Base-by-base conservation (phyloP, 345 rosid species). In the Isatis tinctoria region DNA sequence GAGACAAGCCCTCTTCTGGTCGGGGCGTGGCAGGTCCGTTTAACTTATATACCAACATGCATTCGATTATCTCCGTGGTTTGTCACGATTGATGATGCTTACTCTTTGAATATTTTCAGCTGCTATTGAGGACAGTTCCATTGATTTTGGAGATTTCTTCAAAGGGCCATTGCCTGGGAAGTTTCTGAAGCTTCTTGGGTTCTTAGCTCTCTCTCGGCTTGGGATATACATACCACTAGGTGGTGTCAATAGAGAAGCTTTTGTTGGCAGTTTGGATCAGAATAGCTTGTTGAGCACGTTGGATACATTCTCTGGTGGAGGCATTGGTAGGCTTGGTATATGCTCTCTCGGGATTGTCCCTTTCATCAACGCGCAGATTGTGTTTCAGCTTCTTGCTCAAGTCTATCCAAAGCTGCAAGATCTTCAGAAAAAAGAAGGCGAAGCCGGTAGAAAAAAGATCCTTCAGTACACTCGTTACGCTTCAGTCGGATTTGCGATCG, bases 341-440 rank as follows among this genome's bases (percentile, higher is more conserved):
- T 92, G 97, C 62, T 95, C 99, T 53, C 97, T 92, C 3, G 99
- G 99, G 40, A 95, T 95, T 74, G 97, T 95, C 63, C 99, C 97
- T 8, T 95, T 92, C 53, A 95, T 95, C 78, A 95, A 95, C 47
- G 97, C 99, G 0, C 93, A 86, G 74, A 95, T 95, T 58, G 97
- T 95, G 74, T 92, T 95, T 79, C 99, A 95, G 84, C 99, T 95
- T 83, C 95, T 95, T 74, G 89, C 97, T 58, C 97, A 92, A 83
- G 76, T 95, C 40, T 84, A 92, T 81, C 99, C 99, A n/a, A 95
- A 95, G 83, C 74, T 95, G 82, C 99, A 92, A 87, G 97, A 95
- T 76, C 97, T 95, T 74, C 99, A 92, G 86, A 95, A 95, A 79
- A 84, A 85, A 87, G 99, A 95, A 89, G 99, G 99, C 14, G 97